These are phyloP conservation scores for Talaromyces sp. DNA, from an alignment of 2,329 filamentous ascomycete genomes.

Conservation along the genomic window DNA sequence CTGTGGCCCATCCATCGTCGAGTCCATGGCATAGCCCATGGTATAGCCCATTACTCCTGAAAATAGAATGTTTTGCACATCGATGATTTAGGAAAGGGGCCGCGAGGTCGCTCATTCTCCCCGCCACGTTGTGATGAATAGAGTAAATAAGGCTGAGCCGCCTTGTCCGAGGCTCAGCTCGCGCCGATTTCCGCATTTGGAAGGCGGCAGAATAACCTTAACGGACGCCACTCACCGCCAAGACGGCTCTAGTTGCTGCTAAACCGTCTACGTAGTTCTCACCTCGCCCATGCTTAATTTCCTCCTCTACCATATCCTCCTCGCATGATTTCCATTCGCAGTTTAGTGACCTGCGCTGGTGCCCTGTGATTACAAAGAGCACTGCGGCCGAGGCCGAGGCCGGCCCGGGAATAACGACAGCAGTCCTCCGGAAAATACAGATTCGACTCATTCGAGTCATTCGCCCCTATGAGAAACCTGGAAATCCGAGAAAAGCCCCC, in stretches of 20 bases:
- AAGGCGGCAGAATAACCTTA: conserved; percentile 1
- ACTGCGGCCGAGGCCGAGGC: too few relatives aligned
- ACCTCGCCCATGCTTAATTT: not conserved
- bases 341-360: not conserved
- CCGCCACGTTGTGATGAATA: not conserved
- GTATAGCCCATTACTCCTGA: too few relatives aligned
- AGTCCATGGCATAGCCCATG: too few relatives aligned
- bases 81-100: not conserved
- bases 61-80: not conserved
- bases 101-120: not conserved
- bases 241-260: not conserved
- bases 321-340: not conserved
- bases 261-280: not conserved
- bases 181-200: not conserved
- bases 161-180: not conserved
- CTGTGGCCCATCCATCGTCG: not conserved
- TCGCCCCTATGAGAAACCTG: too few relatives aligned
- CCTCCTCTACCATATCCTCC: too few relatives aligned
- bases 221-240: not conserved
- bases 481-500: too few relatives aligned
- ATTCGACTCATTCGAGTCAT: too few relatives aligned
- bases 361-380: not conserved
- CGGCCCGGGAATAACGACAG: not conserved
- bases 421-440: too few relatives aligned
- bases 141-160: not conserved